Evolutionary conservation across 495 filamentous ascomycete species (phyloP).

Genomic region (Aspergillus homomorphus): DNA sequence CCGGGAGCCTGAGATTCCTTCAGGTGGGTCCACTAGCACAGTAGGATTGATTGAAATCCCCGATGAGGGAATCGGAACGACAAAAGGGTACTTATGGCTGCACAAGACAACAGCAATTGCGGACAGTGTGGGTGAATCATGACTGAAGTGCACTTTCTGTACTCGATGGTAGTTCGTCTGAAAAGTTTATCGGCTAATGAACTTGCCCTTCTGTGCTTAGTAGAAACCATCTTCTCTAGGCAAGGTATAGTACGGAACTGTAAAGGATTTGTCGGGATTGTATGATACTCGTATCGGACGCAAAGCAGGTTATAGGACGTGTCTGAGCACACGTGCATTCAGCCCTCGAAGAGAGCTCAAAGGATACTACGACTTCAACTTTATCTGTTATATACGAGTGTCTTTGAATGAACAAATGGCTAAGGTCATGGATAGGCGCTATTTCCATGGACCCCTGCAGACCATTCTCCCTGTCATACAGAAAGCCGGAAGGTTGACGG

Average conservation of each 20-base stretch:
- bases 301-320: no score
- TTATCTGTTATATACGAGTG: no score
- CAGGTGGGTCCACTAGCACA: background rate
- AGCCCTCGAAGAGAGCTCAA: no score
- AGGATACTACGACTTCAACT: no score
- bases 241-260: background rate
- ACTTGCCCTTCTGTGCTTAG: background rate
- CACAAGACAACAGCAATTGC: background rate
- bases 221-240: background rate
- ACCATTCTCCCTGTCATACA: background rate
- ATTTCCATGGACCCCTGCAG: background rate
- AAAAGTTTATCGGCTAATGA: slow-evolving; percentile 3
- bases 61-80: background rate
- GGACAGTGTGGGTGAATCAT: no score
- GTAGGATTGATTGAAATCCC: background rate
- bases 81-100: background rate
- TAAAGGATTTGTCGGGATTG: background rate
- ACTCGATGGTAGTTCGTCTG: background rate
- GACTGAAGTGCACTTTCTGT: background rate
- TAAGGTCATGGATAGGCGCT: background rate
- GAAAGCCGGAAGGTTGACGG: background rate
- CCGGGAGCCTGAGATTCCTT: background rate
- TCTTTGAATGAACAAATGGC: no score
- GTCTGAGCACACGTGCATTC: background rate
- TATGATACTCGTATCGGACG: no score